Evolutionary conservation across 2,329 filamentous ascomycete species (phyloP), one percentile per base, ranked within the genome.

Genomic region (Diplodia mutila): DNA sequence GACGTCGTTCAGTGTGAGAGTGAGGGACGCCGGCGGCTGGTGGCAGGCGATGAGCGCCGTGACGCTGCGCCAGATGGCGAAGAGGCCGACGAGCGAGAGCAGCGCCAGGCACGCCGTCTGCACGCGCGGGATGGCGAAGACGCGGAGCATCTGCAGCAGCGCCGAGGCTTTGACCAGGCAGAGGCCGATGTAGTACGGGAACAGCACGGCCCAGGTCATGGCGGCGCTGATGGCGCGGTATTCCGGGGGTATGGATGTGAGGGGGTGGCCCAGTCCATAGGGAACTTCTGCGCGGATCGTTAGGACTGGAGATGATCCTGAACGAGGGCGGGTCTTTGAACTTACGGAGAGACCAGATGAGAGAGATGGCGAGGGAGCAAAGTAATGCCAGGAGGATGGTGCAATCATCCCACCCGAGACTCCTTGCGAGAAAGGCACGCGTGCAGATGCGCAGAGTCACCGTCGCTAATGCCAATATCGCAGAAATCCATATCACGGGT

Each of bases 161-260:
- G 66, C 64, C 8, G 67, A 69, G 55, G 67, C 39, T 32, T 69
- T 69, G 48, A 67, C 65, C 46, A 69, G 46, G 51, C 65, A 67
- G 18, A 65, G 64, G 29, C 42, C 21, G 54, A 37, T n/a, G 52
- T 66, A 69, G 55, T 69, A 69, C 23, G 65, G 65, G 11, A 67
- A 67, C 8, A 67, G 54, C 6, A 23, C 46, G 14, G 46, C 32
- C 65, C 65, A 67, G 4, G 32, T 54, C 29, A 67, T 21, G 42
- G 21, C 12, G 32, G 25, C 4, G 54, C 39, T 51, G 27, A 34
- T 11, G n/a, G 32, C 6, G 29, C 46, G 27, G 46, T 61, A 39
- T 23, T 27, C 8, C 12, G 39, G 46, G 3, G 65, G 65, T 3
- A 52, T 32, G 7, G 39, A n/a, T 11, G 29, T 7, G 16, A 67